phyloP scores from a whole-genome alignment of 371 early-diverging fungal genomes.

The Thermomucor indicae-seudaticae region DNA sequence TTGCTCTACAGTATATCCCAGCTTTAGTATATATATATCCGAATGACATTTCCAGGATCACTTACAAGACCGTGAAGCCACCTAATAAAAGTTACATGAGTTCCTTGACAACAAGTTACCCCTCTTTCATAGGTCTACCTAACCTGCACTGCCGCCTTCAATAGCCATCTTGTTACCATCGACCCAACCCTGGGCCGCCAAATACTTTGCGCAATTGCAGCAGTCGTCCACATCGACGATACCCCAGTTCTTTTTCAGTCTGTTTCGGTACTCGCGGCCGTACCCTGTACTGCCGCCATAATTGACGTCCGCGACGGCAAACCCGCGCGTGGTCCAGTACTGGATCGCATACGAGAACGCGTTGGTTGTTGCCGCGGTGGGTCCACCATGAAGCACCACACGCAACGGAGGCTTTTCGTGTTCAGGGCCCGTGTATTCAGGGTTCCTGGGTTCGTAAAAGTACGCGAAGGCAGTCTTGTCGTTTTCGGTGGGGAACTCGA shows the following conservation, averaged over 20 bases:
- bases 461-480: constrained; percentile 50
- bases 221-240: constrained; percentile 77
- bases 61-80: constrained; percentile 1
- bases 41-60: neutral
- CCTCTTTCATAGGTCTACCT: constrained; percentile 15
- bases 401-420: constrained; percentile 64
- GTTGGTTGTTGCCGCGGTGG: constrained; percentile 40
- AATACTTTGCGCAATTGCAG: constrained; percentile 62
- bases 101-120: neutral
- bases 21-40: neutral
- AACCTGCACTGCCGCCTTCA: constrained; percentile 67
- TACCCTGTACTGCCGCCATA: constrained; percentile 77
- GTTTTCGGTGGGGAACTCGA: constrained; percentile 58
- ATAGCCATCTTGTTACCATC: constrained; percentile 61
- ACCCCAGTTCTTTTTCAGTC: constrained; percentile 67
- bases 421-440: constrained; percentile 43
- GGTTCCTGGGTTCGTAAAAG: constrained; percentile 67
- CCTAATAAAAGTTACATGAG: neutral
- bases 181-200: constrained; percentile 55
- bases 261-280: constrained; percentile 70
- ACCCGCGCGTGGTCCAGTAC: constrained; percentile 78
- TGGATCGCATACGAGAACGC: constrained; percentile 49
- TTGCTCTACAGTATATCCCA: no score
- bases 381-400: constrained; percentile 73
- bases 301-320: constrained; percentile 70